phyloP scores from a whole-genome alignment of 2,329 filamentous ascomycete species.

The Arthroderma sp. region DNA sequence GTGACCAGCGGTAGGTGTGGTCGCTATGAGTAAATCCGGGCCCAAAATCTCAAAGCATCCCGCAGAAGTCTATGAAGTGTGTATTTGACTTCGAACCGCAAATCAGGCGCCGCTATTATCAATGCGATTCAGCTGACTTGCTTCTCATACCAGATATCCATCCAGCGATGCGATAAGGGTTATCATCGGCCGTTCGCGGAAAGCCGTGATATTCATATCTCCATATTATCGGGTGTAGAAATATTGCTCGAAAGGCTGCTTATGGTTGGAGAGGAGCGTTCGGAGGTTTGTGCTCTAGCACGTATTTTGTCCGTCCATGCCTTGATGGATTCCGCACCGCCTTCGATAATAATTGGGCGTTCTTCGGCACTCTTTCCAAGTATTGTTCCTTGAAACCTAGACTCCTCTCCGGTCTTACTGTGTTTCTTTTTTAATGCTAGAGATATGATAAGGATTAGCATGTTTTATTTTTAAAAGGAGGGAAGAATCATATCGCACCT shows the following conservation, averaged over 20 bases:
- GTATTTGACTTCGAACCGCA: too few species aligned
- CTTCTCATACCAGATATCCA: too few species aligned
- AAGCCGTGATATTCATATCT: slow-evolving; percentile 16
- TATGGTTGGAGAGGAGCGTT: slow-evolving; percentile 24
- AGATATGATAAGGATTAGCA: not conserved
- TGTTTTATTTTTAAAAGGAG: not conserved
- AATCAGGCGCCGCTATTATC: too few species aligned
- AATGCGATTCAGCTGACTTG: too few species aligned
- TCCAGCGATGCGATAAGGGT: too few species aligned
- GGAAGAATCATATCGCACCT: slow-evolving; percentile 31
- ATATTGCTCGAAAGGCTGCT: slow-evolving; percentile 29
- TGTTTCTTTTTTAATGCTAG: slow-evolving; percentile 75
- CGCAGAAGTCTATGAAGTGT: too few species aligned
- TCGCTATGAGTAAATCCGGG: too few species aligned
- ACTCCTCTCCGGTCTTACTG: slow-evolving; percentile 76
- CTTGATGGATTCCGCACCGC: slow-evolving; percentile 54
- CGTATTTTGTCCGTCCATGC: slow-evolving; percentile 44
- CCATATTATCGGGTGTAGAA: slow-evolving; percentile 26
- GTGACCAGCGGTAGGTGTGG: too few species aligned
- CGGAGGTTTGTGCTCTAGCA: slow-evolving; percentile 19
- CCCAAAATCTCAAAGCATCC: too few species aligned
- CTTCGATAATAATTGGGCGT: slow-evolving; percentile 63
- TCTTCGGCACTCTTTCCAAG: slow-evolving; percentile 62
- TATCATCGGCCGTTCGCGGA: too few species aligned
- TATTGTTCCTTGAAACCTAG: slow-evolving; percentile 71